Evolutionary conservation across 2,329 filamentous ascomycete species (phyloP), one percentile per base, ranked within the genome.

Genomic region (Paecilomyces fulvus): DNA sequence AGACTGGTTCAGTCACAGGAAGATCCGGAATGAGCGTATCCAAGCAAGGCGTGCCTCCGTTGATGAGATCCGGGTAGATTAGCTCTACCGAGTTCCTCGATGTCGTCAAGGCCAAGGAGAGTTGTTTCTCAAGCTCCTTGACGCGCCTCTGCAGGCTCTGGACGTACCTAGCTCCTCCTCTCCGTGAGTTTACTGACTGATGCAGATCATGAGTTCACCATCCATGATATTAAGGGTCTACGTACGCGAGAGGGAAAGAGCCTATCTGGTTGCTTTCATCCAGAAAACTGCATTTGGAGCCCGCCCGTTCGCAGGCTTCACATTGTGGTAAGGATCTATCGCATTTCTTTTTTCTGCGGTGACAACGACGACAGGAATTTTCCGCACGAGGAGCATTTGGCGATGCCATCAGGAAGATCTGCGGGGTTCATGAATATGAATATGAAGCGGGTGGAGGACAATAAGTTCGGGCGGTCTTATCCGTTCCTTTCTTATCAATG

Each of bases 331-430:
- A 57, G 1, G 55, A 58, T 10, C 72, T 65, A 61, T 77, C 75
- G 56, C 75, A 77, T 51, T 70, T 67, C 65, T 77, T 77, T 61
- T 77, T 77, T 21, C 75, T 62, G 49, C 68, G 69, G 59, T 77
- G 71, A 55, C 75, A 77, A 11, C 75, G 25, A 64, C 74, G 49
- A 70, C 73, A 76, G 7, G 72, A 75, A 46, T 55, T 64, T 33
- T 62, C 57, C 12, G 64, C 63, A 23, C 63, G 56, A n/a, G 61
- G 63, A 30, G 59, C 51, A 21, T 56, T 56, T 48, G 30, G 64
- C 57, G 17, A 60, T 55, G 2, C 63, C 63, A 17, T 60, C n/a
- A 11, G 30, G 25, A 53, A 62, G 53, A n/a, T 20, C 5, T 43
- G 37, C 37, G 37, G 37, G 37, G 37, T 43, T 43, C 37, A 43